Percentiles rank a stretch among this genome's conserved stretches.
phyloP scores from a whole-genome alignment of 2,329 filamentous ascomycete species.

The Aureobasidium sp. region DNA sequence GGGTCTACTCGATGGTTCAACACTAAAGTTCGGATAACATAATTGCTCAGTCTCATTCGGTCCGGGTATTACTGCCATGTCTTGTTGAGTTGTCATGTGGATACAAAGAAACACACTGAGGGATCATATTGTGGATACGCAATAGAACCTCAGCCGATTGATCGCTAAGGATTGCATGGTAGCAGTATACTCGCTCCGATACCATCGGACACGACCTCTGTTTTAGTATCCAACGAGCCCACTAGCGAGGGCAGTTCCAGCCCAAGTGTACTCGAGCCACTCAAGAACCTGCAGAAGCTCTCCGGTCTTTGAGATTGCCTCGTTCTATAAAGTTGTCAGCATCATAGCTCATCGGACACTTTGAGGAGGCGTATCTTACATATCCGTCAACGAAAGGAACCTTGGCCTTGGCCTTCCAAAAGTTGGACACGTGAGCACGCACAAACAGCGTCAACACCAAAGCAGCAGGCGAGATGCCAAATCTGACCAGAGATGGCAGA shows the following conservation, averaged over 20 bases:
- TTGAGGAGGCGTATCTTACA: not conserved
- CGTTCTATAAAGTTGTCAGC: slow-evolving; percentile 21
- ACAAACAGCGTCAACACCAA: slow-evolving; percentile 21
- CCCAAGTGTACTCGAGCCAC: slow-evolving; percentile 29
- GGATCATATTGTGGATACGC: too few relatives aligned
- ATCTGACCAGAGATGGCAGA: slow-evolving; percentile 2
- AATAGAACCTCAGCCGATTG: too few relatives aligned
- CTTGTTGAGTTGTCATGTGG: not conserved
- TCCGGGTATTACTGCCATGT: not conserved
- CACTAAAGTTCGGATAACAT: too few relatives aligned
- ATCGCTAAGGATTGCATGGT: too few relatives aligned
- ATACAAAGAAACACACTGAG: not conserved
- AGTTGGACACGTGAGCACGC: slow-evolving; percentile 26
- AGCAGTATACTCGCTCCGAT: too few relatives aligned
- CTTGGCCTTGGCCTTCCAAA: slow-evolving; percentile 22
- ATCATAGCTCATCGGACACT: slow-evolving; percentile 14
- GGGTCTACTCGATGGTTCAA: too few relatives aligned
- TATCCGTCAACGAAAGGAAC: slow-evolving; percentile 15
- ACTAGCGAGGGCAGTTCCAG: slow-evolving; percentile 22
- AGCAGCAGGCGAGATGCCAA: slow-evolving; percentile 18
- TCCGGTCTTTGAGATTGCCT: slow-evolving; percentile 25
- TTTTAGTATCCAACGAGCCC: slow-evolving; percentile 19
- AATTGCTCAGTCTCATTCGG: not conserved
- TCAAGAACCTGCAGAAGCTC: slow-evolving; percentile 24
- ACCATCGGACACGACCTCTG: not conserved